Conservation (phyloP, 306 rosid genomes). For the Cucumis melo region DNA sequence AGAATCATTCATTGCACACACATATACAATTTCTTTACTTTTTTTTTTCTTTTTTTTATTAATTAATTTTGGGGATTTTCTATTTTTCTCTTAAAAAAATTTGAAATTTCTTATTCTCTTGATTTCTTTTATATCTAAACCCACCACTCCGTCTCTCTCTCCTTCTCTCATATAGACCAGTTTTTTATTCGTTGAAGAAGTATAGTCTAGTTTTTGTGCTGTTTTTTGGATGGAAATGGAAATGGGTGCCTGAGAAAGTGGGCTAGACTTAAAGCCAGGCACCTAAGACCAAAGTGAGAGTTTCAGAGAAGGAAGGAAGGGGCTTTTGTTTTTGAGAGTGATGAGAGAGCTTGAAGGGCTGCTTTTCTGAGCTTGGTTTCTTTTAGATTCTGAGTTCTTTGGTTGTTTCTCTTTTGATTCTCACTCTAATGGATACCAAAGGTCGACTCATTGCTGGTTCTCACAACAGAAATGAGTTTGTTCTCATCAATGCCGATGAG, state of each 20-base stretch:
- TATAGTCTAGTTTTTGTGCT: background rate
- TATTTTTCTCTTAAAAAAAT: background rate
- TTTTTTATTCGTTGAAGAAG: conserved; percentile 5
- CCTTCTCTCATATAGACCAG: conserved; percentile 8
- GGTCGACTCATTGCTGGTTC: conserved; percentile 97
- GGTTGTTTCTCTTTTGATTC: conserved; percentile 4
- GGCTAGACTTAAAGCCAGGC: background rate
- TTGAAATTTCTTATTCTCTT: background rate
- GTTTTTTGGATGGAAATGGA: background rate
- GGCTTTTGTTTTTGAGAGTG: background rate
- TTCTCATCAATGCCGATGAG: conserved; percentile 98
- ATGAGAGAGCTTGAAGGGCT: conserved; percentile 1
- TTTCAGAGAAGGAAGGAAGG: background rate
- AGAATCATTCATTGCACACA: conserved; percentile 15
- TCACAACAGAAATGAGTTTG: conserved; percentile 94
- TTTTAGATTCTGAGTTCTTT: conserved; percentile 16
- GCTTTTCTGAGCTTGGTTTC: conserved; percentile 12
- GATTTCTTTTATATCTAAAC: conserved; percentile 5
- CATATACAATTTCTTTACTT: background rate
- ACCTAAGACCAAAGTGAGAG: background rate
- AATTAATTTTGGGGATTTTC: background rate
- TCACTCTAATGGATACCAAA: conserved; percentile 53
- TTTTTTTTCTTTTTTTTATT: background rate
- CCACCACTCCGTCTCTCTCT: conserved; percentile 1
- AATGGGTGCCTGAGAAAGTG: conserved; percentile 10